These are phyloP conservation scores for Anthostomella pinea DNA, from an alignment of 2,329 filamentous ascomycete species.

Conservation along the genomic window DNA sequence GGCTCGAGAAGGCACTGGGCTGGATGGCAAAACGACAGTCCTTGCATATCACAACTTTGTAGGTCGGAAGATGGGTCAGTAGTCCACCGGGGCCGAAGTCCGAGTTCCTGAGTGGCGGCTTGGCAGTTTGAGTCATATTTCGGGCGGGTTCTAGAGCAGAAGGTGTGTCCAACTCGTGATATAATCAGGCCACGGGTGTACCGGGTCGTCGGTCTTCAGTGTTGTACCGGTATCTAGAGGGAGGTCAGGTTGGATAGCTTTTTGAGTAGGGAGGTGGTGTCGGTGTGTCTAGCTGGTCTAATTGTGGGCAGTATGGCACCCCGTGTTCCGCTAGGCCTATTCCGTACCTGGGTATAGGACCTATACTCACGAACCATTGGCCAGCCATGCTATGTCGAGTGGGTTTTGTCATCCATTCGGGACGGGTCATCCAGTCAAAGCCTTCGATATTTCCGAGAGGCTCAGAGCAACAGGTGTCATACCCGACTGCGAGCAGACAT, in stretches of 20 bases:
- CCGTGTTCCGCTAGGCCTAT: constrained; percentile 11
- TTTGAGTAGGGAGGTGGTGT: too few species aligned
- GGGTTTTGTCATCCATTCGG: neutral
- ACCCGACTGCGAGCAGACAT: neutral
- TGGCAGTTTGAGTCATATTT: constrained; percentile 8
- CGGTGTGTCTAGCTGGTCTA: too few species aligned
- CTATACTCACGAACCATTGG: too few species aligned
- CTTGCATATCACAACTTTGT: constrained; percentile 12
- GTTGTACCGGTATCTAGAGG: too few species aligned
- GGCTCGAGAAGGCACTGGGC: constrained; percentile 11
- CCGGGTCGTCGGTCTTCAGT: too few species aligned
- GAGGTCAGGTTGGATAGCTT: too few species aligned
- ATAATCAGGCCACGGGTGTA: too few species aligned
- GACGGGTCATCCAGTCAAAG: neutral
- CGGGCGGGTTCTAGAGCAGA: too few species aligned
- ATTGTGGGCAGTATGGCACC: constrained; percentile 5
- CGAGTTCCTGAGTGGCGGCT: constrained; percentile 1
- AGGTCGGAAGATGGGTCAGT: constrained; percentile 7
- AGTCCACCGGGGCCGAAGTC: constrained; percentile 2
- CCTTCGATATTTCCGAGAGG: neutral
- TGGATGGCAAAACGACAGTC: constrained; percentile 10
- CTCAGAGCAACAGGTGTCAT: constrained; percentile 5
- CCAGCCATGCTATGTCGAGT: neutral
- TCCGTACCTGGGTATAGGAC: too few species aligned
- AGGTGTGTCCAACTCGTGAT: too few species aligned